These are phyloP conservation scores for Noccaea bulbosa DNA, from an alignment of 345 rosid genomes.

Conservation along the genomic window DNA sequence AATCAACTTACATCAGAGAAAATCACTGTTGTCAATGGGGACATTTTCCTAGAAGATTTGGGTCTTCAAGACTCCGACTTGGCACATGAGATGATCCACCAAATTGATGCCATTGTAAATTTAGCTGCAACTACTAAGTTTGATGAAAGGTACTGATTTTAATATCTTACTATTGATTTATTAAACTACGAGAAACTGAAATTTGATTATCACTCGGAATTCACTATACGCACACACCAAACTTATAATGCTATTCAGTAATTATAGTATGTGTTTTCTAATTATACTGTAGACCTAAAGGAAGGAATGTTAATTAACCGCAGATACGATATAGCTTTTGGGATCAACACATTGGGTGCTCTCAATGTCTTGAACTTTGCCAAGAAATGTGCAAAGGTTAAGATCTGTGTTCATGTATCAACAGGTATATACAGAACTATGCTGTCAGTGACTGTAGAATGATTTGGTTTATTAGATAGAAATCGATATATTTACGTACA, in stretches of 20 bases:
- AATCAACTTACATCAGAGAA: slow-evolving; percentile 18
- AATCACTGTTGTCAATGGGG: slow-evolving; percentile 35
- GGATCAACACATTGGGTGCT: slow-evolving; percentile 57
- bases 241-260: too few relatives aligned
- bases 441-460: slow-evolving; percentile 2
- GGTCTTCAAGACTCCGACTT: slow-evolving; percentile 35
- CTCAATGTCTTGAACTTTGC: slow-evolving; percentile 52
- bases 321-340: slow-evolving; percentile 55
- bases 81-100: slow-evolving; percentile 34
- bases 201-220: not conserved
- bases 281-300: not conserved
- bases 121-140: slow-evolving; percentile 46
- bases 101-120: slow-evolving; percentile 42
- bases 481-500: slow-evolving; percentile 7
- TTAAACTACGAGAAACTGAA: not conserved
- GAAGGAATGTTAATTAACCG: slow-evolving; percentile 1
- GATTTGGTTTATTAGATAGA: not conserved
- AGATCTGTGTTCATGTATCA: slow-evolving; percentile 62
- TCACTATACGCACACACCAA: too few relatives aligned
- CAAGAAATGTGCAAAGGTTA: slow-evolving; percentile 50
- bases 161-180: not conserved
- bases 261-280: too few relatives aligned
- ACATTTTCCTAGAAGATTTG: slow-evolving; percentile 31
- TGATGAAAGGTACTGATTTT: slow-evolving; percentile 42
- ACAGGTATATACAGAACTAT: slow-evolving; percentile 54